Base-by-base conservation (phyloP, 768 basidiomycete genomes). In the Termitomyces sp. region DNA sequence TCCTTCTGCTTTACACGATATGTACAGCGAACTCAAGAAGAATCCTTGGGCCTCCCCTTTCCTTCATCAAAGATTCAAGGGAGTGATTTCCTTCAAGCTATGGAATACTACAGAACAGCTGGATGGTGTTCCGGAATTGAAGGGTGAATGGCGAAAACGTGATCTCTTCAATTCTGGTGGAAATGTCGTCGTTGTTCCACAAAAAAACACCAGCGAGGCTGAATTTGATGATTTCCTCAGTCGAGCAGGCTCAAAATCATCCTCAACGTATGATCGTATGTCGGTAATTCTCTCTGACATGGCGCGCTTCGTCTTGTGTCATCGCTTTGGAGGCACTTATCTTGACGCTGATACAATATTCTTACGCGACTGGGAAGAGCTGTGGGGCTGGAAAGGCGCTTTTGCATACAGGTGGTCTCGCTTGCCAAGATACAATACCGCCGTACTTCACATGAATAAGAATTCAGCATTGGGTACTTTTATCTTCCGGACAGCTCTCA, bases 61-160 rank as follows among this genome's bases (percentile, higher is more conserved):
- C 79, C 76, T 99, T 32, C 93, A 98, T 70, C 87, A 85, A 12
- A 82, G 94, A 47, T 98, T 98, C 78, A 85, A 88, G 66, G 90
- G 94, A 60, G 83, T 93, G 44, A 88, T 99, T 69, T 86, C 91
- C 69, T 99, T 99, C 79, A 93, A 90, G 69, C 79, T 98, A 63
- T 99, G 96, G 96, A 98, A 98, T 69, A 98, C 96, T 33, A 98
- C 95, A 1, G 95, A 96, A 64, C 95, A 98, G 66, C 77, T 98
- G 49, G 96, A 98, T 65, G 90, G 90, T 36, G 78, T 96, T 2
- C 87, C 90, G 0, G 96, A 99, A 70, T 75, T 98, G 45, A 86
- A 85, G 65, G 83, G 92, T 51, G 92, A 95, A 68, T 99, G 96
- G 96, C 79, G 96, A 54, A 77, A 78, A 20, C 80, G 89, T 66